Evolutionary conservation across 768 basidiomycete genomes (phyloP).

Genomic region (Tulasnella calospora): DNA sequence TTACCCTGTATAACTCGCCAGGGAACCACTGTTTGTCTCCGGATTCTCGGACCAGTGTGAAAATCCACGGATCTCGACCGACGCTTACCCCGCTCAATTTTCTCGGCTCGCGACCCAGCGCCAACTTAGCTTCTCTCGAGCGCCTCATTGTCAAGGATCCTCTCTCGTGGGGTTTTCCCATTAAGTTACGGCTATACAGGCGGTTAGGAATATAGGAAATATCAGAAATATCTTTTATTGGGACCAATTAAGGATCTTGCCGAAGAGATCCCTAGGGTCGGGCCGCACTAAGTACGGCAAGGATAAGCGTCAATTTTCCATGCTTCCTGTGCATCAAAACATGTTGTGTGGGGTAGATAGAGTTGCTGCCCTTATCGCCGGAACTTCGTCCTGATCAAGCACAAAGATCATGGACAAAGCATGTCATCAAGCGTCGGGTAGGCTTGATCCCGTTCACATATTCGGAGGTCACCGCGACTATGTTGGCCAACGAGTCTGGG

Average conservation of each 20-base stretch:
- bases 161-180: background rate
- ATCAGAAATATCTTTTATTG: background rate
- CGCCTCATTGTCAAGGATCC: background rate
- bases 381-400: slow-evolving; percentile 3
- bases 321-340: background rate
- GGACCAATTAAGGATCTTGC: slow-evolving; percentile 1
- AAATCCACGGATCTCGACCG: background rate
- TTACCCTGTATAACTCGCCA: background rate
- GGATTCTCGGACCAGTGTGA: background rate
- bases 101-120: background rate
- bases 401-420: background rate
- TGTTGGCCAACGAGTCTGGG: background rate
- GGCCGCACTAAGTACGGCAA: background rate
- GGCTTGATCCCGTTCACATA: background rate
- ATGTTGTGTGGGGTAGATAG: background rate
- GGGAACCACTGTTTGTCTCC: background rate
- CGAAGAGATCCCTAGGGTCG: background rate
- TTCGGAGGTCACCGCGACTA: background rate
- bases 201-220: background rate
- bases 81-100: background rate
- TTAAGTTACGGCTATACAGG: background rate
- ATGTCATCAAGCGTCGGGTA: background rate
- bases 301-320: background rate
- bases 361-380: background rate
- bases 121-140: background rate